Base-by-base conservation (phyloP, 306 rosid genomes). In the Myrica gale region DNA sequence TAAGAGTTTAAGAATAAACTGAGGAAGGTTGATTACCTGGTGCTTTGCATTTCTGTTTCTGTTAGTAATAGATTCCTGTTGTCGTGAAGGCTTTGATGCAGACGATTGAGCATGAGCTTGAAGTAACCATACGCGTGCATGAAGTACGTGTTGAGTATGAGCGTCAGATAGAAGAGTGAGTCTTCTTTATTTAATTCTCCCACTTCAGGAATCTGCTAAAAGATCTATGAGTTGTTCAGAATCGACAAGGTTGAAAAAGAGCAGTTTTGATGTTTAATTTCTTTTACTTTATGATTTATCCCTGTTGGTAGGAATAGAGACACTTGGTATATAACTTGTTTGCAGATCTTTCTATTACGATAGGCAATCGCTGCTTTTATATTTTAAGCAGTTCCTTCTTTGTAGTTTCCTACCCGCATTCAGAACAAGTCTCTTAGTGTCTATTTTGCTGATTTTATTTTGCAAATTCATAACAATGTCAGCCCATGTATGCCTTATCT, bases 151-250 rank as follows among this genome's bases (percentile, higher is more conserved):
- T 85, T 52, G 97, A 88, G 78, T 92, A 95, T 71, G 97, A 87
- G 72, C 95, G 97, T 71, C 99, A 92, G 83, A 90, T 82, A 84
- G 96, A 90, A 84, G 99, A 88, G 99, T 95, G 84, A 51, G 97
- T 80, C 48, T 54, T 72, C 39, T 57, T 71, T 11, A 48, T 56
- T 67, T 57, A 5, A 61, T 32, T 62, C 9, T 68, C 68, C 26
- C 53, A 19, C 5, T 65, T 46, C 19, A 51, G 7, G 53, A 51
- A 63, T 69, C 45, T 75, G 70, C 17, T 53, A 68, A 75, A 67
- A 74, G 9, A 23, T 11, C 2, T 54, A 4, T 5, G 39, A 56
- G 15, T 65, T 72, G 26, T 44, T 57, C 42, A 1, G 32, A 53
- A 58, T 37, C 52, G 56, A 58, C 43, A n/a, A 23, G 43, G 23